A percentile compares a stretch with the other conserved stretches of the same genome.
Conservation (phyloP, 1,139 yeast species). For the Hyphopichia buzzinii region DNA sequence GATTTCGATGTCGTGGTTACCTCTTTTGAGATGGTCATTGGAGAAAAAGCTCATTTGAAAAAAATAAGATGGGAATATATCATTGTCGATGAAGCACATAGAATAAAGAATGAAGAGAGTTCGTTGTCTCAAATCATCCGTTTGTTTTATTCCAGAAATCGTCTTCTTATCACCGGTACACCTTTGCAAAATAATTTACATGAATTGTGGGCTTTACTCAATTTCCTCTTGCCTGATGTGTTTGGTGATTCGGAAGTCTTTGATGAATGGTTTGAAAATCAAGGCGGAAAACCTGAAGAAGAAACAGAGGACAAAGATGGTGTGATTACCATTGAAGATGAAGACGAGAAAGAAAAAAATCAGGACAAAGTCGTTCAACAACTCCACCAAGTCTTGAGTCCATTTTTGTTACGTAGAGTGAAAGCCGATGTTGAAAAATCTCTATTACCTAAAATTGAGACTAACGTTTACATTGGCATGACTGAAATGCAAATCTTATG, state of each 20-base stretch:
- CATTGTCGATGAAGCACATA: conserved; percentile 93
- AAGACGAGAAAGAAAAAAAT: conserved; percentile 43
- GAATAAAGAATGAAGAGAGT: conserved; percentile 92
- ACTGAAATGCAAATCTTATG: conserved; percentile 89
- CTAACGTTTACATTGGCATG: conserved; percentile 91
- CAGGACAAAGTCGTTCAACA: conserved; percentile 83
- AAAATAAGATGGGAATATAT: conserved; percentile 92
- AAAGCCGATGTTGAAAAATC: conserved; percentile 93
- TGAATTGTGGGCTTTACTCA: conserved; percentile 92
- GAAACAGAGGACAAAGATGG: conserved; percentile 11
- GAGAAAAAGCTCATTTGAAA: conserved; percentile 78
- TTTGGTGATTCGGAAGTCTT: conserved; percentile 88
- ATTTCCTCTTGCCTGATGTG: conserved; percentile 89
- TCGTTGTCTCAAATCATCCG: conserved; percentile 88
- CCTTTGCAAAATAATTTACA: conserved; percentile 93
- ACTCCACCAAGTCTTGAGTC: conserved; percentile 79
- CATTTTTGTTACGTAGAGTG: conserved; percentile 84
- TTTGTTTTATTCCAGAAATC: conserved; percentile 76
- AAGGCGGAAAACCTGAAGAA: conserved; percentile 27
- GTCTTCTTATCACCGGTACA: conserved; percentile 91
- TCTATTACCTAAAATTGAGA: conserved; percentile 83
- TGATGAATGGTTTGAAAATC: conserved; percentile 78
- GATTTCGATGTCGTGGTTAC: conserved; percentile 88
- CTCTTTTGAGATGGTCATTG: conserved; percentile 88
- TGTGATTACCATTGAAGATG: conserved; percentile 12